Evolutionary conservation across 495 filamentous ascomycete genomes (phyloP).

Genomic region (Annulohypoxylon moriforme): DNA sequence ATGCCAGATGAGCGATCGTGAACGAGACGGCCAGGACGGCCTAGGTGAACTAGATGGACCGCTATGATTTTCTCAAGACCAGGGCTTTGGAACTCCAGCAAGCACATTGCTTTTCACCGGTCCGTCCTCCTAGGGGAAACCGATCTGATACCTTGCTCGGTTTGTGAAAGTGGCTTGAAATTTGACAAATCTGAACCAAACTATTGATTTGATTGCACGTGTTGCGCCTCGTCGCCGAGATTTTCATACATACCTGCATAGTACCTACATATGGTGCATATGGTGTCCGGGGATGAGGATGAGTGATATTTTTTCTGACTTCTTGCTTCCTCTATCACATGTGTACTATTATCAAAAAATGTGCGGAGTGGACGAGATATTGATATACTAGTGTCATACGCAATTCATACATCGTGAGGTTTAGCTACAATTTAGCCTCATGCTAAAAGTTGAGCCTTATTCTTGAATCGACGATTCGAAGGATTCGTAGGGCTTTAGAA

Average conservation of each 20-base stretch:
- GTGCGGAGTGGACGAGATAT: not conserved
- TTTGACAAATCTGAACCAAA: conserved; percentile 34
- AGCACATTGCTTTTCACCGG: conserved; percentile 21
- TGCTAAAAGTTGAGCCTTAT: not conserved
- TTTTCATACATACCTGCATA: conserved; percentile 14
- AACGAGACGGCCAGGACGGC: conserved; percentile 20
- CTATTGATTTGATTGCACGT: conserved; percentile 37
- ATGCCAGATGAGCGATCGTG: conserved; percentile 45
- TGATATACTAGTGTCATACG: conserved; percentile 17
- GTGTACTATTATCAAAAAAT: not conserved
- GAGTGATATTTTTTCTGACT: not conserved
- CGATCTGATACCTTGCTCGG: conserved; percentile 27
- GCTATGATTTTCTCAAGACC: conserved; percentile 10
- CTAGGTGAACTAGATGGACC: conserved; percentile 18
- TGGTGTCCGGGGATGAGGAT: conserved; percentile 25
- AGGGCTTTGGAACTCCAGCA: conserved; percentile 8
- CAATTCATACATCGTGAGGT: conserved; percentile 17
- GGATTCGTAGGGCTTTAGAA: conserved; percentile 7
- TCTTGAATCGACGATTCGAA: conserved; percentile 12
- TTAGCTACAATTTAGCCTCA: conserved; percentile 19
- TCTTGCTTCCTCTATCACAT: conserved; percentile 2
- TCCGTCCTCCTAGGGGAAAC: conserved; percentile 1
- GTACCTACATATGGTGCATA: no score
- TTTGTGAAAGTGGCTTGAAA: conserved; percentile 19
- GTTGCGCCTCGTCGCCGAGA: conserved; percentile 24